Evolutionary conservation across 495 filamentous ascomycete species (phyloP), one percentile per base, ranked within the genome.

Genomic region (Friedmanniomyces endolithicus): DNA sequence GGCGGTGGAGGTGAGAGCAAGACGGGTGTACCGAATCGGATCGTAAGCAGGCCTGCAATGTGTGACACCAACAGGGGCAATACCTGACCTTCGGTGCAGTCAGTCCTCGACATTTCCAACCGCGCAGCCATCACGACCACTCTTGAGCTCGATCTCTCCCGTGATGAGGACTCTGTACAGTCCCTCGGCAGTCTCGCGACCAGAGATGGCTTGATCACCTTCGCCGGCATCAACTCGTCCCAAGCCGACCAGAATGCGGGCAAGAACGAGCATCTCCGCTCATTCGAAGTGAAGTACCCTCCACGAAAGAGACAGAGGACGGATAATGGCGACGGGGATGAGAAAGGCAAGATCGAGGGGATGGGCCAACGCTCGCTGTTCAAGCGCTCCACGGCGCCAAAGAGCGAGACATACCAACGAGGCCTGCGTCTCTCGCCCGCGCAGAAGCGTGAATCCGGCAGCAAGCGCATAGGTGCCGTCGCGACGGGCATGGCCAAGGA

Each of bases 81-180:
- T 2, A 8, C 17, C 47, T 33, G 47, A 20, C 24, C 4, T 24
- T 2, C 17, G 29, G 46, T 22, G 27, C 59, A 87, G 85, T 83
- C 78, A 23, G 70, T 88, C 27, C 72, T 95, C 27, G 83, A 92
- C 64, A 75, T 81, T 68, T 59, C 64, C 75, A 76, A 72, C 75
- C 72, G 60, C 62, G 69, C 78, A 14, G 74, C 85, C 23, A 68
- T 94, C 43, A 73, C 76, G 39, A 73, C 83, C 60, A 67, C 75
- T n/a, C 76, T 82, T 57, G 86, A 92, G 61, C 72, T 94, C 63
- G 84, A 87, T 31, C 78, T 96, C 52, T 87, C 84, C 61, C 77
- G 79, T 63, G 81, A 95, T 63, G 92, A 96, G 70, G 92, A 98
- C 73, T 94, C 85, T 41, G 88, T 94, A 60, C 90, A 84, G 54